Evolutionary conservation across 2,329 filamentous ascomycete genomes (phyloP).

Genomic region (Didymella glomerata): DNA sequence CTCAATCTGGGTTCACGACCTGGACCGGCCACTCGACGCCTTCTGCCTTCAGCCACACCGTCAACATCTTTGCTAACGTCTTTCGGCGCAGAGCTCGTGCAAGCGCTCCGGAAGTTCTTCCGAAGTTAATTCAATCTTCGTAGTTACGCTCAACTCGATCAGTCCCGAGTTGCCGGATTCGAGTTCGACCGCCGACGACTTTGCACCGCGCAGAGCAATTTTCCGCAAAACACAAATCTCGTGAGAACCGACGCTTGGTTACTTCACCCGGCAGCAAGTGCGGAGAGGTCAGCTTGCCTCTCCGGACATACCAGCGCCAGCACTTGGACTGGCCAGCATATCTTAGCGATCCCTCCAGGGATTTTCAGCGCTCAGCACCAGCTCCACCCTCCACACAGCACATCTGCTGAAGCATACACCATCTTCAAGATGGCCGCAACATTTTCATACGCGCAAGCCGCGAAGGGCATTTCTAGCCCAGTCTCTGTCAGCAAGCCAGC

Average conservation of each 20-base stretch:
- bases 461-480: constrained; percentile 73
- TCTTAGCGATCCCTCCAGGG: constrained; percentile 45
- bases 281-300: constrained; percentile 54
- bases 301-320: constrained; percentile 49
- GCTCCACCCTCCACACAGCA: constrained; percentile 7
- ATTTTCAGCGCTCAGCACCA: constrained; percentile 33
- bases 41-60: constrained; percentile 6
- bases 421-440: constrained; percentile 51
- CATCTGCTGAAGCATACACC: constrained; percentile 10
- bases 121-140: constrained; percentile 20
- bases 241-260: constrained; percentile 30
- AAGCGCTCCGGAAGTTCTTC: constrained; percentile 21
- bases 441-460: constrained; percentile 96
- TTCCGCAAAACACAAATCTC: constrained; percentile 7
- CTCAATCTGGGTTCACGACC: constrained; percentile 5
- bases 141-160: constrained; percentile 14
- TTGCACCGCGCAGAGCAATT: constrained; percentile 19
- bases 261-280: constrained; percentile 39
- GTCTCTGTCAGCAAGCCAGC: constrained; percentile 56
- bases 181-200: constrained; percentile 9
- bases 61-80: constrained; percentile 27
- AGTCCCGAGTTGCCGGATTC: constrained; percentile 16
- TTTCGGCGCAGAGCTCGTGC: constrained; percentile 24
- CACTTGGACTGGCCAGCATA: constrained; percentile 43
- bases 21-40: not conserved